phyloP scores from a whole-genome alignment of 257 asterid species.

The Ehretia macrophylla region DNA sequence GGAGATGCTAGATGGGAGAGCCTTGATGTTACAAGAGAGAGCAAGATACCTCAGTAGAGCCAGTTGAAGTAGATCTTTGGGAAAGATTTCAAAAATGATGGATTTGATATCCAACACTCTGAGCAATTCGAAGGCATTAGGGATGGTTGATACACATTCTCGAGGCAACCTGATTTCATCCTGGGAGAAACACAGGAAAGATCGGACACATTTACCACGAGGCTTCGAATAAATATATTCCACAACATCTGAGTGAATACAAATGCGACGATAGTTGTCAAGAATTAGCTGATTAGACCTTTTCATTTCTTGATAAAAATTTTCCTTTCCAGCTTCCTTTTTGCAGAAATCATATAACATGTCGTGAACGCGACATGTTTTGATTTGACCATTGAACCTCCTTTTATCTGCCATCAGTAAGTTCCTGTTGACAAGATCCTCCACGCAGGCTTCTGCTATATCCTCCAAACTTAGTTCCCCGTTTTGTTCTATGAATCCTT shows the following conservation, averaged over 20 bases:
- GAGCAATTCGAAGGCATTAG: constrained; percentile 22
- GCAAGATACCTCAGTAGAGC: constrained; percentile 26
- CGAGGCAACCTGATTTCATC: constrained; percentile 11
- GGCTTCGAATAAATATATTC: constrained; percentile 16
- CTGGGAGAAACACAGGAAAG: constrained; percentile 31
- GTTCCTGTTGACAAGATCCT: constrained; percentile 39
- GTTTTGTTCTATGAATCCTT: constrained; percentile 33
- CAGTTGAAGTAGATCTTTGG: constrained; percentile 13
- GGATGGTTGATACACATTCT: constrained; percentile 20
- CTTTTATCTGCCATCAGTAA: constrained; percentile 29
- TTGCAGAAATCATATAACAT: constrained; percentile 38
- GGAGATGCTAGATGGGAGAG: constrained; percentile 14
- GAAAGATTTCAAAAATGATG: constrained; percentile 23
- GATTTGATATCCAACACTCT: constrained; percentile 25
- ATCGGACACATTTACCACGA: constrained; percentile 26
- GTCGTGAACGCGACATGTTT: constrained; percentile 37
- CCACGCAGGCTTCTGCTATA: constrained; percentile 29
- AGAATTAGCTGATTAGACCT: constrained; percentile 7
- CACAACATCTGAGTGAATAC: constrained; percentile 26
- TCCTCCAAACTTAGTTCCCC: constrained; percentile 23
- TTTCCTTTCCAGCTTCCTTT: constrained; percentile 22
- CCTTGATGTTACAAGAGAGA: constrained; percentile 10
- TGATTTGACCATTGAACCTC: constrained; percentile 26
- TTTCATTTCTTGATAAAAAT: constrained; percentile 38
- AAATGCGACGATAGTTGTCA: constrained; percentile 31